phyloP scores from a whole-genome alignment of 1,139 yeast genomes.

The Suhomyces maxii region DNA sequence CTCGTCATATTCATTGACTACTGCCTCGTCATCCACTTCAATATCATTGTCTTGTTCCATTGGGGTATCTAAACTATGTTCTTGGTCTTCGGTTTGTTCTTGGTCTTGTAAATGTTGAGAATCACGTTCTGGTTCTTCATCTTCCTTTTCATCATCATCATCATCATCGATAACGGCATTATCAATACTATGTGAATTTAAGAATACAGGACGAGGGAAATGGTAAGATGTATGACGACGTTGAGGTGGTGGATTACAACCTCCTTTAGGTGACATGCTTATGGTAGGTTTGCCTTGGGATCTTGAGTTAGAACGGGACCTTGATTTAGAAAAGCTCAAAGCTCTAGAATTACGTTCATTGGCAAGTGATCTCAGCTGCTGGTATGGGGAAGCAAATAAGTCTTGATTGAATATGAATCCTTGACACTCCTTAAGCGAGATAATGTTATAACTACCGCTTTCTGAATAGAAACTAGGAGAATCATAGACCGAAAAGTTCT shows the following conservation, averaged over 20 bases:
- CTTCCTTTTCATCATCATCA: slow-evolving; percentile 15
- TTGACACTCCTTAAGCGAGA: slow-evolving; percentile 62
- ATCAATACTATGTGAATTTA: slow-evolving; percentile 8
- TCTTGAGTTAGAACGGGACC: slow-evolving; percentile 14
- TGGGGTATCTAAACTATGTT: not conserved
- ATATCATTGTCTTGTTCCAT: slow-evolving; percentile 8
- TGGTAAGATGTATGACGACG: slow-evolving; percentile 38
- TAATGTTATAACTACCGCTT: slow-evolving; percentile 35
- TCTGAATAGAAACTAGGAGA: slow-evolving; percentile 33
- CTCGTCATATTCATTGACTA: slow-evolving; percentile 13
- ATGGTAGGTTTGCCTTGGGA: slow-evolving; percentile 11
- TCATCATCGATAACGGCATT: slow-evolving; percentile 20
- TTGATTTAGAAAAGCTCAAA: slow-evolving; percentile 20
- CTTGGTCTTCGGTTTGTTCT: slow-evolving; percentile 1
- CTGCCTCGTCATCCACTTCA: slow-evolving; percentile 16
- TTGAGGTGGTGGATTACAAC: not conserved
- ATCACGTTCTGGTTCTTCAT: slow-evolving; percentile 14
- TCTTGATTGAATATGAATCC: slow-evolving; percentile 78
- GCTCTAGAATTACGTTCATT: slow-evolving; percentile 37
- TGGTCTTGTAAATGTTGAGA: slow-evolving; percentile 1
- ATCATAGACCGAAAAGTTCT: slow-evolving; percentile 60
- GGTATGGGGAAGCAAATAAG: slow-evolving; percentile 66
- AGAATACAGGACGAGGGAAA: slow-evolving; percentile 27
- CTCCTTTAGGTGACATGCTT: not conserved
- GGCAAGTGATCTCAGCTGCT: slow-evolving; percentile 52